A percentile compares a stretch with the other conserved stretches of the same genome.
Conservation (phyloP, 306 rosid species). For the Lathyrus oleraceus region DNA sequence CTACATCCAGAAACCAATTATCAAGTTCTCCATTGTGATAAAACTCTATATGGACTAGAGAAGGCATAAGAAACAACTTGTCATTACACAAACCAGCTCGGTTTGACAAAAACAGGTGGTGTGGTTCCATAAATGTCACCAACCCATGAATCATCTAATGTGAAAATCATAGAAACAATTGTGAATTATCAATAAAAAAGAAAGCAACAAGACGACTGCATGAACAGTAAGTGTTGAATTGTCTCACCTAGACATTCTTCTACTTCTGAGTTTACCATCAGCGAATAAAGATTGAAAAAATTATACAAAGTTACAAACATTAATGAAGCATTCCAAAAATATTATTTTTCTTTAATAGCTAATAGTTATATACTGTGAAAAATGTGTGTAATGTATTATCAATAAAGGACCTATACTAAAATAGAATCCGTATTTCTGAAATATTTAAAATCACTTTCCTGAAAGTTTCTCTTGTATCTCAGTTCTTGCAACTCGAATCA, state of each 20-base stretch:
- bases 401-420: slow-evolving; percentile 7
- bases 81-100: background rate
- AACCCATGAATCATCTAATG: background rate
- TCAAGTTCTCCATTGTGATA: background rate
- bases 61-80: background rate
- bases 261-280: background rate
- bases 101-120: background rate
- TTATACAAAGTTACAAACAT: slow-evolving; percentile 20
- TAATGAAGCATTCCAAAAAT: slow-evolving; percentile 26
- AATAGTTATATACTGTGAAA: slow-evolving; percentile 11
- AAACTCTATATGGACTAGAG: slow-evolving; percentile 1
- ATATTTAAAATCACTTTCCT: slow-evolving; percentile 48
- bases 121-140: background rate
- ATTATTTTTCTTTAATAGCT: slow-evolving; percentile 13
- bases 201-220: background rate
- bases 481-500: slow-evolving; percentile 61
- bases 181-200: background rate
- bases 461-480: slow-evolving; percentile 63
- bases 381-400: background rate
- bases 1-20: background rate
- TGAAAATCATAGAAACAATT: background rate
- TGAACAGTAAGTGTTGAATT: background rate
- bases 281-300: slow-evolving; percentile 32
- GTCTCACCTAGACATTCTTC: slow-evolving; percentile 16
- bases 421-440: slow-evolving; percentile 29